Evolutionary conservation across 1,284 basidiomycete genomes (phyloP), one percentile per base, ranked within the genome.

Genomic region (Paramarasmius palmivorus): DNA sequence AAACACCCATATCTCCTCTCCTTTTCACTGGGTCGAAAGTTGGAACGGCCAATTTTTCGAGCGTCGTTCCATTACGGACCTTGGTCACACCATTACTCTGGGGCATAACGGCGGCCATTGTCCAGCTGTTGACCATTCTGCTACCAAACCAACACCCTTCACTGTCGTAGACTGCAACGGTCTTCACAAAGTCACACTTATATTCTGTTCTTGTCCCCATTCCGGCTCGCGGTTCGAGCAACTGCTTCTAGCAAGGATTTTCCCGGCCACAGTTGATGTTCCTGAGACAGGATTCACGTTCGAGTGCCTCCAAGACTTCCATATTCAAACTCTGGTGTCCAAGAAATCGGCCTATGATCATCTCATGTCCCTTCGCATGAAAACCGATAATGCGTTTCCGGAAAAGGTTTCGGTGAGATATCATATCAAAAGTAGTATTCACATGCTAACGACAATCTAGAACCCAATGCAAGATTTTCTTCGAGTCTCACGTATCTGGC

Each of bases 271-370:
- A 1, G 53, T 60, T 2, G 35, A 35, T 0, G 52, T 46, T 1
- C 66, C 67, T 14, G 45, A 62, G 41, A 68, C 66, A 0, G 66
- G 49, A 0, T 71, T 72, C 36, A 69, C 63, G 2, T 73, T 68
- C 19, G 3, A 44, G 0, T 54, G 68, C 0, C 52, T 71, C 5
- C 51, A 65, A 2, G 46, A 66, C 7, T 68, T 68, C 26, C 61
- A 68, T 10, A 25, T 56, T 2, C 65, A 69, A 22, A 62, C 57
- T 10, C 35, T 65, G 1, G 52, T 62, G 3, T 65, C 63, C 19
- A 65, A 69, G 32, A 69, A 62, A n/a, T 62, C 62, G 0, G 59
- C 60, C 1, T 61, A 61, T 29, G 64, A 68, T 39, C 68, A 65
- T 50, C 61, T 58, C 15, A 38, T 29, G 1, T 63, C 64, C 4